Evolutionary conservation across 306 rosid genomes (phyloP).

Genomic region (Heteromeles arbutifolia): DNA sequence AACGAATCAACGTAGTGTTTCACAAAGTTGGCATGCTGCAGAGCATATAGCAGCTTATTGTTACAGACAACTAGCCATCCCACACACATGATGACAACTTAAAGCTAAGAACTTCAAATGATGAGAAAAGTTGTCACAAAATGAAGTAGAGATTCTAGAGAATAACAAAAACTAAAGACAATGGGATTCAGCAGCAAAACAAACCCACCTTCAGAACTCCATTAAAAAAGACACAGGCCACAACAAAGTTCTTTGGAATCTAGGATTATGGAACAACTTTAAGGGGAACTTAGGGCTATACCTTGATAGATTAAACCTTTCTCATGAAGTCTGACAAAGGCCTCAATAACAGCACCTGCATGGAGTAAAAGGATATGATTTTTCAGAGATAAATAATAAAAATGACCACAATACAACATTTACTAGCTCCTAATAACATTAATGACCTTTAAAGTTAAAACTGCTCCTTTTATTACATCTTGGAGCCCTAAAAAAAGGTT

Average conservation of each 20-base stretch:
- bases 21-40: background rate
- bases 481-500: too few species aligned
- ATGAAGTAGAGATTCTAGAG: background rate
- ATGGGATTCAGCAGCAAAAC: background rate
- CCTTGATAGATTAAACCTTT: slow-evolving; percentile 97
- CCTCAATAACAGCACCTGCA: slow-evolving; percentile 93
- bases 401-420: background rate
- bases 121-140: background rate
- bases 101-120: background rate
- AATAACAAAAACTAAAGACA: background rate
- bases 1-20: background rate
- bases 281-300: slow-evolving; percentile 24
- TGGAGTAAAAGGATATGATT: slow-evolving; percentile 15
- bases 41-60: background rate
- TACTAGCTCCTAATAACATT: background rate
- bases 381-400: background rate
- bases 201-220: background rate
- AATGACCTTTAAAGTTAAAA: background rate
- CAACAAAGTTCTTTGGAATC: background rate
- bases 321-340: slow-evolving; percentile 92
- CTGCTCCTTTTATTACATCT: background rate
- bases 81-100: background rate
- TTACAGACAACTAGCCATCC: background rate
- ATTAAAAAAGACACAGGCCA: background rate
- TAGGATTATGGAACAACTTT: background rate